phyloP scores from a whole-genome alignment of 345 rosid species.

The Gossypium turneri region DNA sequence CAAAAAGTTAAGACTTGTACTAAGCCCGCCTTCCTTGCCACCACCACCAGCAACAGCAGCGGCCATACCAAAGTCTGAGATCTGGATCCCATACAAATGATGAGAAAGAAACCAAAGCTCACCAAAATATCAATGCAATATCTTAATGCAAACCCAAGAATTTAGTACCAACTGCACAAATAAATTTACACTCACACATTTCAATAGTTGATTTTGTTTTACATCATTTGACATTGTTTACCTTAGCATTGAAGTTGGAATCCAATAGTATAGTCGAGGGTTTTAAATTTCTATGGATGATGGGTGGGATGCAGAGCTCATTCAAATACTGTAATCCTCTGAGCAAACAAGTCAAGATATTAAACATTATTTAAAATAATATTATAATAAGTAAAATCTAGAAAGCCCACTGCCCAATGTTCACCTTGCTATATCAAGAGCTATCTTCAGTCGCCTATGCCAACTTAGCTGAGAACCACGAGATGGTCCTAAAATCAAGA shows the following conservation, averaged over 20 bases:
- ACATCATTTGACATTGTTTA: slow-evolving; percentile 17
- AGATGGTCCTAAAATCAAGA: slow-evolving; percentile 47
- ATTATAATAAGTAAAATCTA: neutral
- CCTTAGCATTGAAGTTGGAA: slow-evolving; percentile 79
- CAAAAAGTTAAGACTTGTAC: slow-evolving; percentile 51
- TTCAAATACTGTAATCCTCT: slow-evolving; percentile 88
- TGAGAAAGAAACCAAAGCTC: neutral
- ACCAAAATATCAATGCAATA: neutral
- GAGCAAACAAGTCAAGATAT: slow-evolving; percentile 10
- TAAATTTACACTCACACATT: neutral
- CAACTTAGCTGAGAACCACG: slow-evolving; percentile 65
- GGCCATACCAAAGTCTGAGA: slow-evolving; percentile 77
- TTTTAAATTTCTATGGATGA: slow-evolving; percentile 73
- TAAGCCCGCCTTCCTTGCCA: slow-evolving; percentile 1
- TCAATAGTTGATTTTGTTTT: too few relatives aligned
- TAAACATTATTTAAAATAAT: neutral
- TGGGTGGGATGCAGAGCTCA: slow-evolving; percentile 66
- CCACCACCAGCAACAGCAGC: slow-evolving; percentile 11
- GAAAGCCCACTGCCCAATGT: neutral
- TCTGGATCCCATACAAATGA: slow-evolving; percentile 32
- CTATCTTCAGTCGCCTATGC: slow-evolving; percentile 84
- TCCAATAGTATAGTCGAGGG: slow-evolving; percentile 80
- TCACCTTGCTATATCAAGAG: slow-evolving; percentile 75
- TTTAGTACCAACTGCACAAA: neutral
- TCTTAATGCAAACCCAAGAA: neutral